Evolutionary conservation across 108 stramenopile genomes (phyloP).

Genomic region (Cyclotella atomus): DNA sequence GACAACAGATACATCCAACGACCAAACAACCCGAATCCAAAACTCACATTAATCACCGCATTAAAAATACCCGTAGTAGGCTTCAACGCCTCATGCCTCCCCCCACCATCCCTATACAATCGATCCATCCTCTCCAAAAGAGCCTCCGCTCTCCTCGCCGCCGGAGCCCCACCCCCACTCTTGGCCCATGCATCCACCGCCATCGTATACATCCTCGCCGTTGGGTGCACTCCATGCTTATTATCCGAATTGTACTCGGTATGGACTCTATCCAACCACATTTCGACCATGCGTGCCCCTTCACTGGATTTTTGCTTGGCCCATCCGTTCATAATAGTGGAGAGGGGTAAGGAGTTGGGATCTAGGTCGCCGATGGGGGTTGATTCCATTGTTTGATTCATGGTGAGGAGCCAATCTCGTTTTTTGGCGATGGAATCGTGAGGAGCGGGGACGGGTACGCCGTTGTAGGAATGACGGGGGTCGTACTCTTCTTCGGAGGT

Average conservation of each 20-base stretch:
- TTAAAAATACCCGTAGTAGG: slow-evolving; percentile 88
- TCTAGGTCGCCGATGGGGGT: slow-evolving; percentile 74
- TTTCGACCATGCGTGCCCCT: slow-evolving; percentile 85
- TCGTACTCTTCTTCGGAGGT: slow-evolving; percentile 29
- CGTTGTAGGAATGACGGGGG: slow-evolving; percentile 14
- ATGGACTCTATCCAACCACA: slow-evolving; percentile 77
- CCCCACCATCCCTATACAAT: slow-evolving; percentile 60
- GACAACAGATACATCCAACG: not conserved
- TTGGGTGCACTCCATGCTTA: slow-evolving; percentile 54
- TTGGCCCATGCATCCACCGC: slow-evolving; percentile 91
- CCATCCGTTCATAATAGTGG: slow-evolving; percentile 87
- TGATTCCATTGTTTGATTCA: slow-evolving; percentile 75
- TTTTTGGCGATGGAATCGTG: slow-evolving; percentile 67
- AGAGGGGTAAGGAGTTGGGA: slow-evolving; percentile 65
- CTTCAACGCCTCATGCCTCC: slow-evolving; percentile 63
- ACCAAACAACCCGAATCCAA: not conserved
- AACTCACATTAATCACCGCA: slow-evolving; percentile 62
- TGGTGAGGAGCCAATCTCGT: slow-evolving; percentile 81
- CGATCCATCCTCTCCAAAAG: slow-evolving; percentile 80
- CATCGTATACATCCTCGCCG: slow-evolving; percentile 88
- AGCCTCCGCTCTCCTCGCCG: slow-evolving; percentile 79
- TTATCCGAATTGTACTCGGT: slow-evolving; percentile 75
- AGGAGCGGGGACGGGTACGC: slow-evolving; percentile 44
- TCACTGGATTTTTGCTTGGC: slow-evolving; percentile 82
- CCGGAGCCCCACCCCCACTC: slow-evolving; percentile 75